Conservation (phyloP, 1,139 yeast genomes). For the Nakaseomyces sp. region DNA sequence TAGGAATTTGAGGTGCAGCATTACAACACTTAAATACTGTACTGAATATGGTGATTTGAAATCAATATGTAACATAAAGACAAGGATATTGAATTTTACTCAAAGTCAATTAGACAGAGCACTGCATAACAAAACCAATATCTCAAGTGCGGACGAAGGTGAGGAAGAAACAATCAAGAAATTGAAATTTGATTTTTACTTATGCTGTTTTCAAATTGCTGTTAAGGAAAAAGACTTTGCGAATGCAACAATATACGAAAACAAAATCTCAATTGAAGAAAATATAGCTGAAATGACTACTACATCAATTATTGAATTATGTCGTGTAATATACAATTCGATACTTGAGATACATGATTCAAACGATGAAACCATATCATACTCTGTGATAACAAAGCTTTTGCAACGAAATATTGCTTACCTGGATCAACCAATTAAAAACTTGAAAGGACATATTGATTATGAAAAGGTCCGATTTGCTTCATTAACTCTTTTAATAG, state of each 20-base stretch:
- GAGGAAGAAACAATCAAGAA: slow-evolving; percentile 8
- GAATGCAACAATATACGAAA: slow-evolving; percentile 17
- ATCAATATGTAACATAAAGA: slow-evolving; percentile 6
- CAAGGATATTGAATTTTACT: slow-evolving; percentile 10
- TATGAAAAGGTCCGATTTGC: slow-evolving; percentile 16
- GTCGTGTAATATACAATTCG: slow-evolving; percentile 21
- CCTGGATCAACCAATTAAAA: slow-evolving; percentile 13
- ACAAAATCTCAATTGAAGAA: slow-evolving; percentile 13
- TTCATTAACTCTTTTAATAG: slow-evolving; percentile 11
- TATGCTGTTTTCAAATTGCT: slow-evolving; percentile 15
- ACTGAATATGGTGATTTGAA: slow-evolving; percentile 14
- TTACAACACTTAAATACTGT: neutral
- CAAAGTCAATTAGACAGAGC: slow-evolving; percentile 11
- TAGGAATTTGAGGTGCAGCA: slow-evolving; percentile 17
- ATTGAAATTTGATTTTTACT: slow-evolving; percentile 16
- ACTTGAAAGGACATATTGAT: slow-evolving; percentile 14
- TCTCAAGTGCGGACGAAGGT: neutral
- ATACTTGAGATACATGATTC: slow-evolving; percentile 9
- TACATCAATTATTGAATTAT: slow-evolving; percentile 16
- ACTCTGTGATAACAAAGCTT: neutral
- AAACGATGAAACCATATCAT: neutral
- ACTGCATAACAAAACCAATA: slow-evolving; percentile 7
- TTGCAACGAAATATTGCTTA: slow-evolving; percentile 7
- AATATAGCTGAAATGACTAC: slow-evolving; percentile 10
- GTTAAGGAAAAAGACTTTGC: slow-evolving; percentile 17